Evolutionary conservation across 805 yeast genomes (phyloP).

Genomic region (Pichia californica): DNA sequence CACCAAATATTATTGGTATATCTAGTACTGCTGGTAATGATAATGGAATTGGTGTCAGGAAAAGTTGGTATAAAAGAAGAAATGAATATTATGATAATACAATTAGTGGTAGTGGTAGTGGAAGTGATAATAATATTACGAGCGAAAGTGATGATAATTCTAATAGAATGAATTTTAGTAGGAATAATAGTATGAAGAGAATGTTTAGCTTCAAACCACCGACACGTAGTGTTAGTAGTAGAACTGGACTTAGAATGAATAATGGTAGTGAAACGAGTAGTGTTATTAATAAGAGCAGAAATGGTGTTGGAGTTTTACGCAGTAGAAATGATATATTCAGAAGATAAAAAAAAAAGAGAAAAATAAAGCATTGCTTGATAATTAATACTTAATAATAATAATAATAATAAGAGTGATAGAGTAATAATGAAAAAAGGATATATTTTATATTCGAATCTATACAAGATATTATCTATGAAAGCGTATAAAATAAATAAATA

Average conservation of each 20-base stretch:
- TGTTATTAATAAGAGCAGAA: not conserved
- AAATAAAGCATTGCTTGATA: not conserved
- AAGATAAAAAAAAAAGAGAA: not conserved
- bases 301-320: not conserved
- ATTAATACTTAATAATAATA: not conserved
- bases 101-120: not conserved
- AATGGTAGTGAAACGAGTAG: too few relatives aligned
- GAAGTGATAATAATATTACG: not conserved
- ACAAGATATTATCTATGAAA: too few relatives aligned
- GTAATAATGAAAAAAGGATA: too few relatives aligned
- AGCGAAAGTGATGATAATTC: not conserved
- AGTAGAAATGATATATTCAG: not conserved
- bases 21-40: not conserved
- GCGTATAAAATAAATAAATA: too few relatives aligned
- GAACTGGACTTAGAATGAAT: not conserved
- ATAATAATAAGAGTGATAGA: too few relatives aligned
- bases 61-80: not conserved
- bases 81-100: not conserved
- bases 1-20: not conserved
- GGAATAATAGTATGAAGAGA: not conserved
- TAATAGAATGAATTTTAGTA: too few relatives aligned
- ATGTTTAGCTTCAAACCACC: slow-evolving; percentile 3
- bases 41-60: not conserved
- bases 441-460: too few relatives aligned
- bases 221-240: not conserved